Base-by-base conservation (phyloP, 352 stramenopile species). In the Phytophthora colocasiae region DNA sequence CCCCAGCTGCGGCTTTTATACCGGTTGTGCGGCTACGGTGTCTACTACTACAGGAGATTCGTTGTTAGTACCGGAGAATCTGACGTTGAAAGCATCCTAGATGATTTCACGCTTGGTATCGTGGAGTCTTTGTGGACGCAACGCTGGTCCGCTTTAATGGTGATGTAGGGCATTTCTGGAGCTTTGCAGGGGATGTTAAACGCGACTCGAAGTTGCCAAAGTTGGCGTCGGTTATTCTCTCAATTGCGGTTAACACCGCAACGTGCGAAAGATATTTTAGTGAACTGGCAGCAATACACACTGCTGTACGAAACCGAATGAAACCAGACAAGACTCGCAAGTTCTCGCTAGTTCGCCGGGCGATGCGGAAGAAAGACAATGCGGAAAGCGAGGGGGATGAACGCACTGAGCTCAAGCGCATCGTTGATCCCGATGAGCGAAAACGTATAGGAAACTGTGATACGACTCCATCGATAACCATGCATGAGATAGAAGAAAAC, bases 181-280 rank as follows among this genome's bases (percentile, higher is more conserved):
- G 40, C 24, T 49, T 49, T 46, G 39, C n/a, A 2, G 19, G 19
- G 14, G 43, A 17, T 12, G 29, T 49, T 11, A 32, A 14, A 49
- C n/a, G 7, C 7, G 36, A 24, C 9, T 59, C 52, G 15, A 59
- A 43, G 39, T 27, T 59, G 3, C 52, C 52, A 49, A 48, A 34
- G 14, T n/a, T 59, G 10, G 39, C 39, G 11, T 39, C 39, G 17
- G n/a, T 50, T 0, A 59, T 59, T 19, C 15, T 65, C 6, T 65
- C 57, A 19, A 58, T 65, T 38, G 47, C 47, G 11, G 46, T 51
- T 4, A 65, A 65, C 15, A 58, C 57, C 4, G 46, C 47, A 52
- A 65, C 57, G 1, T 58, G 56, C 15, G 45, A 63, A 26, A 34
- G 32, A 7, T 63, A 63, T 26, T 63, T 63, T n/a, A 63, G 56